Conservation (phyloP, 352 stramenopile genomes). For the Aphanomyces invadans region DNA sequence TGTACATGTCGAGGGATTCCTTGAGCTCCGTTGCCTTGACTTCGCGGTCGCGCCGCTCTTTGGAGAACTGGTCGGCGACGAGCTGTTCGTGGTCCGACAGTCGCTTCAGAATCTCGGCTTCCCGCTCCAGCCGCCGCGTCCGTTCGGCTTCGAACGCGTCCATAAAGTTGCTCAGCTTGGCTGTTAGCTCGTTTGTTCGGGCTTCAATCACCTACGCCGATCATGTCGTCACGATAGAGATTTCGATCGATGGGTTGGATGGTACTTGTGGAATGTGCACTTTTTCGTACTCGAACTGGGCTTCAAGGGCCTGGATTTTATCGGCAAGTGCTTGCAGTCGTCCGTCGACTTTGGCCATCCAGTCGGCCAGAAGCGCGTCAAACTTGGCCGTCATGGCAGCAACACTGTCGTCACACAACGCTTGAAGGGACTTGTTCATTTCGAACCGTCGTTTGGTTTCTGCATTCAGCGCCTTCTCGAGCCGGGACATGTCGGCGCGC, state of each 20-base stretch:
- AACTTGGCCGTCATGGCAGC: constrained; percentile 75
- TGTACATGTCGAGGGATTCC: constrained; percentile 58
- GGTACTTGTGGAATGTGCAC: constrained; percentile 65
- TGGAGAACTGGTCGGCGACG: constrained; percentile 24
- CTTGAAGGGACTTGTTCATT: constrained; percentile 90
- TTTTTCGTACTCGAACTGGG: constrained; percentile 79
- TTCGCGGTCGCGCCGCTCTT: constrained; percentile 38
- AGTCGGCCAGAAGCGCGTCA: constrained; percentile 60
- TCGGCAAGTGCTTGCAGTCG: constrained; percentile 59
- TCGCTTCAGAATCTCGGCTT: constrained; percentile 88
- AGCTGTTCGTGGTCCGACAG: constrained; percentile 80
- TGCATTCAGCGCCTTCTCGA: constrained; percentile 87
- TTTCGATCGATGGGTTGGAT: no score
- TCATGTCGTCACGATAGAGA: no score
- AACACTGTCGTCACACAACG: constrained; percentile 86
- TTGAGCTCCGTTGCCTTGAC: constrained; percentile 68
- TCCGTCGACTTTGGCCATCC: constrained; percentile 63
- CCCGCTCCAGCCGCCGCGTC: constrained; percentile 63
- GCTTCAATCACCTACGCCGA: constrained; percentile 69
- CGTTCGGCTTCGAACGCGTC: constrained; percentile 84
- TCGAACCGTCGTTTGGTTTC: constrained; percentile 93
- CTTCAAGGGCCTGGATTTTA: constrained; percentile 75
- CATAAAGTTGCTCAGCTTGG: constrained; percentile 85
- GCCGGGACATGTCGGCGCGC: constrained; percentile 82
- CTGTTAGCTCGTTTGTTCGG: constrained; percentile 82